Conservation (phyloP, 1,139 yeast genomes). For the Debaryomyces singareniensis region DNA sequence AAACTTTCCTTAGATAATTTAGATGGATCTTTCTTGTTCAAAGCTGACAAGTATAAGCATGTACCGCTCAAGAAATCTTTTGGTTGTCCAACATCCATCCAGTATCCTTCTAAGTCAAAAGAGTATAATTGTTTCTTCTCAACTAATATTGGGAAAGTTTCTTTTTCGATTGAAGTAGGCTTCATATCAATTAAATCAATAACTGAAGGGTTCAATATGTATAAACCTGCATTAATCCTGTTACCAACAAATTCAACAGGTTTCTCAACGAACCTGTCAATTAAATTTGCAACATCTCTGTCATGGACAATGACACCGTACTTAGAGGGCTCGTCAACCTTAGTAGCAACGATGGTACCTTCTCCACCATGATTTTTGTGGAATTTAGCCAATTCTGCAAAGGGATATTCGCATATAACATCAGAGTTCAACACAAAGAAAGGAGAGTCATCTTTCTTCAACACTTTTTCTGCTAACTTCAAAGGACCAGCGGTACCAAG, state of each 20-base stretch:
- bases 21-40: constrained; percentile 74
- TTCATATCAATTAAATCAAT: constrained; percentile 94
- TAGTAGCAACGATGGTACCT: constrained; percentile 98
- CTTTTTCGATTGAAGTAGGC: constrained; percentile 99
- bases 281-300: constrained; percentile 85
- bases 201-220: constrained; percentile 94
- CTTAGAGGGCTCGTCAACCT: constrained; percentile 98
- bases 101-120: constrained; percentile 96
- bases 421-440: constrained; percentile 97
- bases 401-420: constrained; percentile 98
- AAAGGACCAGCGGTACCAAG: constrained; percentile 99
- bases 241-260: constrained; percentile 98
- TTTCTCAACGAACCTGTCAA: constrained; percentile 98
- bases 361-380: constrained; percentile 95
- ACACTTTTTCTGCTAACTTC: constrained; percentile 90
- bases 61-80: constrained; percentile 98
- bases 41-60: constrained; percentile 81
- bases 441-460: constrained; percentile 92
- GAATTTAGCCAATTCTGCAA: constrained; percentile 85
- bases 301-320: constrained; percentile 99
- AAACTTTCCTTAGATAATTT: constrained; percentile 60
- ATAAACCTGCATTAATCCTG: constrained; percentile 96
- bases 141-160: constrained; percentile 95
- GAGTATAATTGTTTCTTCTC: constrained; percentile 86
- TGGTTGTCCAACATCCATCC: constrained; percentile 99